Evolutionary conservation across 106 monocot species (phyloP).

Genomic region (Ottelia alismoides): DNA sequence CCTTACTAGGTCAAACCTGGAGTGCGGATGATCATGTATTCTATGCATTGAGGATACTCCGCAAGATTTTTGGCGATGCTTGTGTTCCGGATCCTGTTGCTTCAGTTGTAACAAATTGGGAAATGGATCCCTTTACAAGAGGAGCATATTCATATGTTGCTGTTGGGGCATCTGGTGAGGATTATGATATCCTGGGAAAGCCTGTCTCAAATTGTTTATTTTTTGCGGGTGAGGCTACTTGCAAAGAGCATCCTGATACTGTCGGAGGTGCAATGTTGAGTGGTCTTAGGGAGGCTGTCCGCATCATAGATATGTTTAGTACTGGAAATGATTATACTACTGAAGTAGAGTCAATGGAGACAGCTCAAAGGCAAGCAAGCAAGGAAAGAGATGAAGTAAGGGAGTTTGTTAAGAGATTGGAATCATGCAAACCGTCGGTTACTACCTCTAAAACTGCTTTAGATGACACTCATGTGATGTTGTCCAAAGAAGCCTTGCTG

Average conservation of each 20-base stretch:
- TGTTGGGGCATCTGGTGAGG: conserved; percentile 80
- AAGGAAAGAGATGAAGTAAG: conserved; percentile 67
- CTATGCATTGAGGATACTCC: conserved; percentile 71
- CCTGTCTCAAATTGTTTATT: conserved; percentile 82
- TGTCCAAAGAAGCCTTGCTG: conserved; percentile 39
- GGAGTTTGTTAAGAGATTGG: conserved; percentile 69
- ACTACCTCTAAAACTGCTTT: conserved; percentile 22
- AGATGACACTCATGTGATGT: conserved; percentile 17
- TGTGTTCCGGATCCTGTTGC: conserved; percentile 90
- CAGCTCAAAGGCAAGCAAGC: conserved; percentile 44
- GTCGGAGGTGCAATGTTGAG: conserved; percentile 99
- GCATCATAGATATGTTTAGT: conserved; percentile 73
- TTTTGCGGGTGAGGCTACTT: conserved; percentile 99
- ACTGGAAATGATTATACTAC: conserved; percentile 67
- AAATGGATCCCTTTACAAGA: conserved; percentile 76
- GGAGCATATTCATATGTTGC: conserved; percentile 98
- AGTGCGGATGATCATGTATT: conserved; percentile 63
- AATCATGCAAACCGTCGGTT: conserved; percentile 51
- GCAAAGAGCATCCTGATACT: conserved; percentile 98
- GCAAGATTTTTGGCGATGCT: conserved; percentile 67
- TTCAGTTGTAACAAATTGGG: conserved; percentile 96
- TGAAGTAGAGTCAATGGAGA: conserved; percentile 77
- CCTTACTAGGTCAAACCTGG: conserved; percentile 50
- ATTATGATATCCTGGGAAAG: conserved; percentile 88
- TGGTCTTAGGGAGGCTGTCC: conserved; percentile 91